Evolutionary conservation across 2,329 filamentous ascomycete genomes (phyloP).

Genomic region (Anisogramma anomala): DNA sequence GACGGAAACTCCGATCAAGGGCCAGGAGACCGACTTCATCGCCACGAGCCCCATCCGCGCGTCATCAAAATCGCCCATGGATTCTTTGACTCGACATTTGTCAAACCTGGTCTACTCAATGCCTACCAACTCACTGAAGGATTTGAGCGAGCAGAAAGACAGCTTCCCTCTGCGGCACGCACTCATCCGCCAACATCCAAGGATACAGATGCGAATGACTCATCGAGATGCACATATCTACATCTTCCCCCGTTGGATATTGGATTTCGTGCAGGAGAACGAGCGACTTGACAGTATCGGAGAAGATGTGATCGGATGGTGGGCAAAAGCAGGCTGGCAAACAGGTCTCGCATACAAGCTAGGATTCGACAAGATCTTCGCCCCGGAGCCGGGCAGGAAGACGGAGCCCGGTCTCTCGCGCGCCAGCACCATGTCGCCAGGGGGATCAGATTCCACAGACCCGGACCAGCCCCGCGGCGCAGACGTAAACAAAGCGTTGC

Average conservation of each 20-base stretch:
- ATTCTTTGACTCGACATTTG: conserved; percentile 54
- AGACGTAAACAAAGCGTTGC: not conserved
- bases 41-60: conserved; percentile 58
- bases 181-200: conserved; percentile 62
- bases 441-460: conserved; percentile 15
- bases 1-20: conserved; percentile 62
- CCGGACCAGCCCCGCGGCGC: conserved; percentile 1
- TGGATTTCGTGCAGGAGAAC: conserved; percentile 71
- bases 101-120: conserved; percentile 77
- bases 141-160: conserved; percentile 65
- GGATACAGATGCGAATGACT: conserved; percentile 67
- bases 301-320: conserved; percentile 88
- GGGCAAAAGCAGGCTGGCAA: conserved; percentile 93
- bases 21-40: conserved; percentile 87
- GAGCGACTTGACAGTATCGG: conserved; percentile 76
- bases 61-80: conserved; percentile 47
- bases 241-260: conserved; percentile 82
- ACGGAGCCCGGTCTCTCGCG: conserved; percentile 21
- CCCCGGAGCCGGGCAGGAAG: conserved; percentile 24
- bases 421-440: conserved; percentile 18
- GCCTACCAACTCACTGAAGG: conserved; percentile 80
- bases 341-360: conserved; percentile 68
- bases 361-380: conserved; percentile 55
- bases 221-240: conserved; percentile 92
- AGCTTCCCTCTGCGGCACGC: conserved; percentile 63